phyloP scores from a whole-genome alignment of 345 rosid species.

The Erysimum cheiranthoides region DNA sequence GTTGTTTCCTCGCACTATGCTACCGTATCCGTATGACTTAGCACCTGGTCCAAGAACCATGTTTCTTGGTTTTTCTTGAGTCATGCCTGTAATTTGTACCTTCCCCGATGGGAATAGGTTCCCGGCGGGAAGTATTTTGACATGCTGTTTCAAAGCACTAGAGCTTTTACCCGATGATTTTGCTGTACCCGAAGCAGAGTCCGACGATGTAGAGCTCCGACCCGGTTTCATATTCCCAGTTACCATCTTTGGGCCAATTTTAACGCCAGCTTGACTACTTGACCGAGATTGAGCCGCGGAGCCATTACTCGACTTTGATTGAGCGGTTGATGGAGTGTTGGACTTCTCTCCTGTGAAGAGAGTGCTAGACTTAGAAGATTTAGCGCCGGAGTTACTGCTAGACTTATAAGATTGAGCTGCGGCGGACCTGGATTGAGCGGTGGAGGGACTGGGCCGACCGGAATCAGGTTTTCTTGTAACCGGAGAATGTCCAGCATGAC shows the following conservation, averaged over 20 bases:
- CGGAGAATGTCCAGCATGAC: constrained; percentile 45
- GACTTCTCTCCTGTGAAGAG: not conserved
- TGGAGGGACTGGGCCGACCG: not conserved
- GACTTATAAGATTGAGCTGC: too few species aligned
- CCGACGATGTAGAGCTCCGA: constrained; percentile 42
- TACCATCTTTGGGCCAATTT: constrained; percentile 48
- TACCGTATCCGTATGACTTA: constrained; percentile 89
- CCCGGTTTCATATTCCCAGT: constrained; percentile 46
- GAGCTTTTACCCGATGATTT: constrained; percentile 61
- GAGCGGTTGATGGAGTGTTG: not conserved
- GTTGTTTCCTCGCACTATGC: constrained; percentile 67
- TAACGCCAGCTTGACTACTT: not conserved
- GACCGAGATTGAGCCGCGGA: constrained; percentile 11
- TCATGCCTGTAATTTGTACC: constrained; percentile 71
- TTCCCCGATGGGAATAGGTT: constrained; percentile 87
- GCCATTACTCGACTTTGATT: not conserved
- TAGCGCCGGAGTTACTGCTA: not conserved
- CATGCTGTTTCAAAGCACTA: constrained; percentile 56
- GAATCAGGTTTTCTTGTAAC: constrained; percentile 50
- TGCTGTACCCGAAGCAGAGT: constrained; percentile 54
- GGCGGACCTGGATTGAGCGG: not conserved
- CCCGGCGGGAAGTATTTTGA: constrained; percentile 74
- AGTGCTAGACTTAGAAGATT: constrained; percentile 29
- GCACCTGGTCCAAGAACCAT: constrained; percentile 80
- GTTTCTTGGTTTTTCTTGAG: constrained; percentile 53